Evolutionary conservation across 208 protist genomes (phyloP).

Genomic region (Crithidia thermophila): DNA sequence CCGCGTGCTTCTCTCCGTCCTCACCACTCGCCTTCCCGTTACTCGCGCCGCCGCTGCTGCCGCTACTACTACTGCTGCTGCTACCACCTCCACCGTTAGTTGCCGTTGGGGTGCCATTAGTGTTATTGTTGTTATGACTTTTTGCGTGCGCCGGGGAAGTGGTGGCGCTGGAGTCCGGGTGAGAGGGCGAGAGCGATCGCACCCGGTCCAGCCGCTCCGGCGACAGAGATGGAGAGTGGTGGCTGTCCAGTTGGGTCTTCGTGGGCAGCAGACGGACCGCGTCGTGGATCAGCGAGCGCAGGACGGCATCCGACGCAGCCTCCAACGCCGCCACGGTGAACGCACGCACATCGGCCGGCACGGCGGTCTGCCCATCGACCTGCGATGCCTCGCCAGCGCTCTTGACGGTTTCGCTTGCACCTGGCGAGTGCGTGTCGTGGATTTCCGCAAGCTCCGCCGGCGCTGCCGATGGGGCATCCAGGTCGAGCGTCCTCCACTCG

Average conservation of each 20-base stretch:
- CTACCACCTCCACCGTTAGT: not conserved
- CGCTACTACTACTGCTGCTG: not conserved
- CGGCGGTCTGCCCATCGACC: too few species aligned
- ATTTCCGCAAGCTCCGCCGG: not conserved
- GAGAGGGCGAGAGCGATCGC: not conserved
- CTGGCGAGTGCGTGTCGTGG: too few species aligned
- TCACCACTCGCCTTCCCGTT: not conserved
- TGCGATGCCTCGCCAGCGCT: too few species aligned
- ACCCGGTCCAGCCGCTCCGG: slow-evolving; percentile 1
- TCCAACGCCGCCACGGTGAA: slow-evolving; percentile 6
- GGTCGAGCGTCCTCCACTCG: not conserved
- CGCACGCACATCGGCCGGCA: too few species aligned
- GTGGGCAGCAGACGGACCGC: slow-evolving; percentile 13
- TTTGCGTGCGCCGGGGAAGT: too few species aligned
- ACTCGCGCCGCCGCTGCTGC: not conserved
- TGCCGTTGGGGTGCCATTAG: not conserved
- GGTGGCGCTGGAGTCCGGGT: too few species aligned
- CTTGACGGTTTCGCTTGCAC: too few species aligned
- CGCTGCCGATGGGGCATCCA: not conserved
- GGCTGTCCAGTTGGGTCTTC: too few species aligned
- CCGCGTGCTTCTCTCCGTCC: slow-evolving; percentile 4
- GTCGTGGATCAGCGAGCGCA: slow-evolving; percentile 1
- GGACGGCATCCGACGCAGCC: not conserved
- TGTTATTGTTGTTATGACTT: too few species aligned
- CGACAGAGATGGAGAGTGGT: not conserved